Evolutionary conservation across 2,329 filamentous ascomycete genomes (phyloP).

Genomic region (Fusarium setosum): DNA sequence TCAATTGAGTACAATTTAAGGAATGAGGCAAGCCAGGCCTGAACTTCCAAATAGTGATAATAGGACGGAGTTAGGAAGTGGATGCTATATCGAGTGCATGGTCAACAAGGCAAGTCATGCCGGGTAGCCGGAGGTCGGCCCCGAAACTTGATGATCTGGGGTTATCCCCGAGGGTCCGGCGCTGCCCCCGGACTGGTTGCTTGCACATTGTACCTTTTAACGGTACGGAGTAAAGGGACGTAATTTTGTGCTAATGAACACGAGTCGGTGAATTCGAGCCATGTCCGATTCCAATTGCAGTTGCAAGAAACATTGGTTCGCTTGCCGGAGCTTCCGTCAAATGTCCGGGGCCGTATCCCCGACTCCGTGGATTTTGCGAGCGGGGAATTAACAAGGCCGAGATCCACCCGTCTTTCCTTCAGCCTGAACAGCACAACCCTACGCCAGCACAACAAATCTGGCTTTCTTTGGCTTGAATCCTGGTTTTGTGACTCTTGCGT

Average conservation of each 20-base stretch:
- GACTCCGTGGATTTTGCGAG: constrained; percentile 30
- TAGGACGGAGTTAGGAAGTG: not conserved
- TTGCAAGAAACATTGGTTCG: not conserved
- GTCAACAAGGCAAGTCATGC: not conserved
- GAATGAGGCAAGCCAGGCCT: too few species aligned
- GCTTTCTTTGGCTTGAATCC: too few species aligned
- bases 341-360: constrained; percentile 23
- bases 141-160: constrained; percentile 2
- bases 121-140: not conserved
- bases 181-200: not conserved
- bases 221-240: not conserved
- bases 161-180: not conserved
- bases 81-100: not conserved
- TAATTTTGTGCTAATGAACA: not conserved
- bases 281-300: not conserved
- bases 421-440: too few species aligned
- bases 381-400: constrained; percentile 30
- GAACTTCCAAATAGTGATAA: too few species aligned
- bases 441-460: too few species aligned
- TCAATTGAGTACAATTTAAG: too few species aligned
- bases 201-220: not conserved
- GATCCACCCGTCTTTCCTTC: constrained; percentile 20
- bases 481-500: not conserved
- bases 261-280: not conserved
- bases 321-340: not conserved